A percentile compares a stretch with the other conserved stretches of the same genome.
These are phyloP conservation scores for Fusarium temperatum DNA, from an alignment of 2,329 filamentous ascomycete species.

Conservation along the genomic window DNA sequence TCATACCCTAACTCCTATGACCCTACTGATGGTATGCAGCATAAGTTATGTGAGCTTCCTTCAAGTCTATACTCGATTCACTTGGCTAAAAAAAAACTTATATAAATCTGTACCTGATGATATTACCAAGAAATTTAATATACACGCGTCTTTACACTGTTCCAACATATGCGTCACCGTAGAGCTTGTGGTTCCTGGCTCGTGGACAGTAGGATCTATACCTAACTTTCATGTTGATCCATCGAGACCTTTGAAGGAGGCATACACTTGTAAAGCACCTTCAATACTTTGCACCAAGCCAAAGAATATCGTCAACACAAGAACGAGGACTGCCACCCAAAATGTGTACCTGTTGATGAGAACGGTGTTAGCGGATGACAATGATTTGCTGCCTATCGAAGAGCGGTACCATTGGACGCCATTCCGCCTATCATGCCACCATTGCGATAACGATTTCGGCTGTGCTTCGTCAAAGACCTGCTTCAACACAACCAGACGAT, in stretches of 20 bases:
- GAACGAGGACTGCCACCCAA: background rate
- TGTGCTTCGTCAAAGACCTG: background rate
- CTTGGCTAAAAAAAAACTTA: too few species aligned
- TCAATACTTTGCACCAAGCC: slow-evolving; percentile 1
- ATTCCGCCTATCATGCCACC: background rate
- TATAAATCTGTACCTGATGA: accelerated
- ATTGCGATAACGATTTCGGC: background rate
- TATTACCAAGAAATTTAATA: background rate
- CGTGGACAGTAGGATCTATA: background rate
- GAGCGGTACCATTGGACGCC: background rate
- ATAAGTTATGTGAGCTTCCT: too few species aligned
- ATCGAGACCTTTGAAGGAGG: background rate
- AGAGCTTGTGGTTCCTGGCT: background rate
- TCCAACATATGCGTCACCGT: background rate
- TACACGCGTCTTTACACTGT: accelerated
- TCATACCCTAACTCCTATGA: background rate
- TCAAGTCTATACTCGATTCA: background rate
- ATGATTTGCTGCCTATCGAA: background rate
- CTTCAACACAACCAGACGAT: background rate
- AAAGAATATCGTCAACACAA: slow-evolving; percentile 4
- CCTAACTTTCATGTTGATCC: background rate
- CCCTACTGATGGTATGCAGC: too few species aligned
- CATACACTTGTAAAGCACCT: slow-evolving; percentile 1
- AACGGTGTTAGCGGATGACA: background rate
- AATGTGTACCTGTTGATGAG: background rate